Percentiles rank a stretch among this genome's conserved stretches.
Conservation (phyloP, 2,329 filamentous ascomycete species). For the Chrysoporthe austroafricana region DNA sequence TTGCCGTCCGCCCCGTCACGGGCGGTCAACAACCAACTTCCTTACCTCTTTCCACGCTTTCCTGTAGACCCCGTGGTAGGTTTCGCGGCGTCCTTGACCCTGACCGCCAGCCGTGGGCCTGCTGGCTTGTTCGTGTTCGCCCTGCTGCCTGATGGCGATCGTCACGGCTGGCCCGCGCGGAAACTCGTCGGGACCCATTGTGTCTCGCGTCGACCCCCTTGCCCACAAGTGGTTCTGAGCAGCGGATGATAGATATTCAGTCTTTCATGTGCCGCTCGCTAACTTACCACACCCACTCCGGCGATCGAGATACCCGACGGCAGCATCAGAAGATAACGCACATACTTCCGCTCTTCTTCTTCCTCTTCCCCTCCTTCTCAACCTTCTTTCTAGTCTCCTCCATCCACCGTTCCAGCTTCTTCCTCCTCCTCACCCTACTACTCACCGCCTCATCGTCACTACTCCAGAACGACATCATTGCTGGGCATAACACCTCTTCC, state of each 20-base stretch:
- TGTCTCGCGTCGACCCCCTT: no score
- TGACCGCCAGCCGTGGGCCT: neutral
- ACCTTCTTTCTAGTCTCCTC: neutral
- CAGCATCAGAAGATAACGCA: neutral
- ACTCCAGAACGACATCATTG: neutral
- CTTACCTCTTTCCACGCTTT: neutral
- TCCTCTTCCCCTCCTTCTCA: neutral
- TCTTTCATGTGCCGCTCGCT: neutral
- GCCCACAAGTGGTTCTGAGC: neutral
- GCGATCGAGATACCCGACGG: neutral
- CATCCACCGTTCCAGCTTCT: neutral
- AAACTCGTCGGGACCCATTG: no score
- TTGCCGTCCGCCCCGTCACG: neutral
- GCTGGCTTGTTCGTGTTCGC: neutral
- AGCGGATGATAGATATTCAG: neutral
- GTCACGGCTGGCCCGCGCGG: neutral
- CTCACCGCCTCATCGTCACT: neutral
- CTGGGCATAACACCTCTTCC: neutral
- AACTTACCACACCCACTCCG: neutral
- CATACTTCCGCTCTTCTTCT: neutral
- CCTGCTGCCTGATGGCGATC: neutral
- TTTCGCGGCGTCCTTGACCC: neutral
- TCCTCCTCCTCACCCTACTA: neutral
- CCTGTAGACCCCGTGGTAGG: neutral
- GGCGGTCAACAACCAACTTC: neutral